A percentile compares a stretch with the other conserved stretches of the same genome.
Evolutionary conservation across 176 grass and related monocot genomes (phyloP).

Genomic region (Phragmites australis): DNA sequence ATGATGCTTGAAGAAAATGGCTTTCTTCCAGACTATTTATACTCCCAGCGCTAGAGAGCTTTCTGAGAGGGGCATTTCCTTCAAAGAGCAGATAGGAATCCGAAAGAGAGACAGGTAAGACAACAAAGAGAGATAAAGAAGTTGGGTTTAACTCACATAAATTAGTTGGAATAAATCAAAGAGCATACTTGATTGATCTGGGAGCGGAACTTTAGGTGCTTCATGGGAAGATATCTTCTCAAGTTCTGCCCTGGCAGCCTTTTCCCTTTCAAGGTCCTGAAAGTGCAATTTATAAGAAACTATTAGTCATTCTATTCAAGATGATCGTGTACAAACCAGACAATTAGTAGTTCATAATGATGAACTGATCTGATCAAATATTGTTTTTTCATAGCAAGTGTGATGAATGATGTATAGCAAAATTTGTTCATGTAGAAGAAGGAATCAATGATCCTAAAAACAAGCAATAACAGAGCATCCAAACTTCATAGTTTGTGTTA

Average conservation of each 20-base stretch:
- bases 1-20: slow-evolving; percentile 87
- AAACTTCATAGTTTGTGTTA: slow-evolving; percentile 28
- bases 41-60: slow-evolving; percentile 67
- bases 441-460: not conserved
- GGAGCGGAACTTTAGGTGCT: slow-evolving; percentile 58
- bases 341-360: not conserved
- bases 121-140: slow-evolving; percentile 24
- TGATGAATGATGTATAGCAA: slow-evolving; percentile 23
- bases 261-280: slow-evolving; percentile 96
- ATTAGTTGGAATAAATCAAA: slow-evolving; percentile 7
- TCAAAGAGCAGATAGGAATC: slow-evolving; percentile 37
- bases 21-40: slow-evolving; percentile 87
- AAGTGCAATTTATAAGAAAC: slow-evolving; percentile 28
- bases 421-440: slow-evolving; percentile 3
- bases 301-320: slow-evolving; percentile 24
- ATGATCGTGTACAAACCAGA: not conserved
- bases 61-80: slow-evolving; percentile 75
- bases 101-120: slow-evolving; percentile 21
- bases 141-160: not conserved
- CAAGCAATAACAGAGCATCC: not conserved
- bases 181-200: slow-evolving; percentile 67
- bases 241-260: slow-evolving; percentile 69
- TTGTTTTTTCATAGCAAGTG: not conserved
- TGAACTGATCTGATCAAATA: slow-evolving; percentile 7
- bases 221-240: slow-evolving; percentile 72